phyloP scores from a whole-genome alignment of 805 yeast species.

The Metschnikowia lochheadii region DNA sequence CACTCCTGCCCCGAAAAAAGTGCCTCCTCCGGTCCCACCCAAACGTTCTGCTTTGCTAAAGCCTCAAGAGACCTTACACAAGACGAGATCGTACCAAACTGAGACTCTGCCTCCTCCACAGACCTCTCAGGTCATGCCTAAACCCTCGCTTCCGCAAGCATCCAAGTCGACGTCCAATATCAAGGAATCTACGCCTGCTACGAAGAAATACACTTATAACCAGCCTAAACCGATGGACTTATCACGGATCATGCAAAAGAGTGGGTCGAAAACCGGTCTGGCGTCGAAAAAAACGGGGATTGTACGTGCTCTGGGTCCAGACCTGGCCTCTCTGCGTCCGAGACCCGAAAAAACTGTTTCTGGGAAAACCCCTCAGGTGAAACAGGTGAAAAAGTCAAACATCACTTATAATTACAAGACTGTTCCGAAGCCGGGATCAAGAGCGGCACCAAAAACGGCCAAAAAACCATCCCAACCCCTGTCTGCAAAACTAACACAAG shows the following conservation, averaged over 20 bases:
- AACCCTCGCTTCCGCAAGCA: slow-evolving; percentile 1
- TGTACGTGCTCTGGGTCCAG: slow-evolving; percentile 3
- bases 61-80: not conserved
- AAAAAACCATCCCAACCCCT: not conserved
- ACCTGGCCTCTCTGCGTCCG: slow-evolving; percentile 3
- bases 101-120: not conserved
- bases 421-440: slow-evolving; percentile 2
- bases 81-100: slow-evolving; percentile 1
- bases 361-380: slow-evolving; percentile 4
- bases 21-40: slow-evolving; percentile 20
- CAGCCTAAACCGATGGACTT: slow-evolving; percentile 40
- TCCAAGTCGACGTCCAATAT: slow-evolving; percentile 26
- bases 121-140: not conserved
- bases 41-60: slow-evolving; percentile 7
- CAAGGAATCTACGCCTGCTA: slow-evolving; percentile 9
- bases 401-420: slow-evolving; percentile 30
- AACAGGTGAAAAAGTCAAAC: slow-evolving; percentile 22
- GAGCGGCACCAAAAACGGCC: not conserved
- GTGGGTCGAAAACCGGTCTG: slow-evolving; percentile 4
- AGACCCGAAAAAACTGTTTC: slow-evolving; percentile 1
- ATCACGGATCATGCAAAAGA: slow-evolving; percentile 28
- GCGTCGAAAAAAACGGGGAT: not conserved
- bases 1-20: slow-evolving; percentile 3
- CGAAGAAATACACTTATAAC: slow-evolving; percentile 29
- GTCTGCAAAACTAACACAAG: not conserved